Evolutionary conservation across 2,329 filamentous ascomycete genomes (phyloP).

Genomic region (Neopestalotiopsis sp.): DNA sequence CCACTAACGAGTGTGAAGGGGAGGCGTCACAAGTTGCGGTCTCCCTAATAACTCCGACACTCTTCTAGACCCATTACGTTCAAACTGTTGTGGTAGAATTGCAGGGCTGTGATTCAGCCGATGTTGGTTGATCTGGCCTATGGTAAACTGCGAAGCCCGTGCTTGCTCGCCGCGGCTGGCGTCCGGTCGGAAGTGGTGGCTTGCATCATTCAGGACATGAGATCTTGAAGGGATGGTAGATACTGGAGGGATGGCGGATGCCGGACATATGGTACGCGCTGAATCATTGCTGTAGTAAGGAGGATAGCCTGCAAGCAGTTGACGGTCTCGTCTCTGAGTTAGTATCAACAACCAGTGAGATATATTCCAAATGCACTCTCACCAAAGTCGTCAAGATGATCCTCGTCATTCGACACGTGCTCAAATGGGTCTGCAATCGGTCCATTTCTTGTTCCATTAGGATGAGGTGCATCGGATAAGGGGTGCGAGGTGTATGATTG

Average conservation of each 20-base stretch:
- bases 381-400: conserved; percentile 36
- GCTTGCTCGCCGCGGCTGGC: conserved; percentile 23
- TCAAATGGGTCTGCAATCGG: background rate
- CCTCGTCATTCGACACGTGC: conserved; percentile 19
- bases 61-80: conserved; percentile 24
- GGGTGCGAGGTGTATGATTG: conserved; percentile 22
- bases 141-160: conserved; percentile 26
- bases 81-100: conserved; percentile 21
- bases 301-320: conserved; percentile 29
- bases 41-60: conserved; percentile 26
- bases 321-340: conserved; percentile 27
- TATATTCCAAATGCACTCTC: conserved; percentile 13
- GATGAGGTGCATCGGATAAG: conserved; percentile 10
- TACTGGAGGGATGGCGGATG: conserved; percentile 28
- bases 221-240: conserved; percentile 21
- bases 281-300: conserved; percentile 5
- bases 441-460: background rate
- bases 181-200: conserved; percentile 36
- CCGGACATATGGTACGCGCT: conserved; percentile 22
- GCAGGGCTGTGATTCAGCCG: conserved; percentile 24
- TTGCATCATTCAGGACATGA: conserved; percentile 37
- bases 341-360: background rate
- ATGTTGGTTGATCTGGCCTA: conserved; percentile 18
- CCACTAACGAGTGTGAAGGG: conserved; percentile 29
- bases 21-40: conserved; percentile 27